Percentiles rank a stretch among this genome's conserved stretches.
phyloP scores from a whole-genome alignment of 1,139 yeast genomes.

The Scheffersomyces cryptocercus region DNA sequence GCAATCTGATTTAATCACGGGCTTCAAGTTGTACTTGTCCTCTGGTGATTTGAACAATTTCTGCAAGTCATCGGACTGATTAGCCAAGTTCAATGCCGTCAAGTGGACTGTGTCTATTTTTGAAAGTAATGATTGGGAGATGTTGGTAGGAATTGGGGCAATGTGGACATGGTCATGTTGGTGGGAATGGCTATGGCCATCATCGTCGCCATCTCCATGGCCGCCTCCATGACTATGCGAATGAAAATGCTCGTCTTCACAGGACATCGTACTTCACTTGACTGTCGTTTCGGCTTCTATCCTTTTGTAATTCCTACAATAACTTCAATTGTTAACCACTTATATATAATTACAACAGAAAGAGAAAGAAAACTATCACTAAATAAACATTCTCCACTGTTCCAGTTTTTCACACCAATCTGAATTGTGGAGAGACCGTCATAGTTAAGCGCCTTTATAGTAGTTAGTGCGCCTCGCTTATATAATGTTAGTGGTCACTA shows the following conservation, averaged over 20 bases:
- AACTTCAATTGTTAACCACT: too few species aligned
- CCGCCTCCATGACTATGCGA: slow-evolving; percentile 19
- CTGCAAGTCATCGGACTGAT: slow-evolving; percentile 50
- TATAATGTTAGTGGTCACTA: too few species aligned
- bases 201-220: slow-evolving; percentile 9
- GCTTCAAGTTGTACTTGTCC: slow-evolving; percentile 42
- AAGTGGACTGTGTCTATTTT: slow-evolving; percentile 64
- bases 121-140: slow-evolving; percentile 65
- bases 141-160: slow-evolving; percentile 73
- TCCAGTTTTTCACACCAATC: too few species aligned
- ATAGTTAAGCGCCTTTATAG: too few species aligned
- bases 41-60: slow-evolving; percentile 51
- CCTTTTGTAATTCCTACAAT: too few species aligned
- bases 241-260: slow-evolving; percentile 40
- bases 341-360: too few species aligned
- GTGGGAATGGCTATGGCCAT: slow-evolving; percentile 21
- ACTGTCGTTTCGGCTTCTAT: too few species aligned
- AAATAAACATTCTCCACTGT: neutral
- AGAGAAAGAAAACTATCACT: neutral
- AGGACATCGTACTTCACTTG: slow-evolving; percentile 28
- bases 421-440: too few species aligned
- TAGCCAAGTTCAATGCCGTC: slow-evolving; percentile 63
- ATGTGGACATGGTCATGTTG: slow-evolving; percentile 30
- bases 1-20: slow-evolving; percentile 68
- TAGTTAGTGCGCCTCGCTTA: too few species aligned